Conservation (phyloP, 257 asterid species). For the Solanum chilense region DNA sequence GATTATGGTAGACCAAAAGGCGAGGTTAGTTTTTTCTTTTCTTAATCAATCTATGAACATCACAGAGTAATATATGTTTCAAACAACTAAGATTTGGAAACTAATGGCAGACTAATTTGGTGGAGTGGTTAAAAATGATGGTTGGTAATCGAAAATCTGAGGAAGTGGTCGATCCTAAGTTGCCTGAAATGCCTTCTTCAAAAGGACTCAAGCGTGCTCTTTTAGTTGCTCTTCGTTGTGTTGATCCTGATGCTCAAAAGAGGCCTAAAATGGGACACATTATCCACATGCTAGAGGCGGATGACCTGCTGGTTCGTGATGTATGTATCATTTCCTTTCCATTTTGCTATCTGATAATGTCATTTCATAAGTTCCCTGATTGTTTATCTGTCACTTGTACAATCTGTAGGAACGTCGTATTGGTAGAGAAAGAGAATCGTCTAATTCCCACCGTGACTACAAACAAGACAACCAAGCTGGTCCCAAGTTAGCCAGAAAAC, state of each 20-base stretch:
- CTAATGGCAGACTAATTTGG: conserved; percentile 60
- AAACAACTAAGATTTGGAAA: background rate
- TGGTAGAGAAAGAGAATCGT: conserved; percentile 23
- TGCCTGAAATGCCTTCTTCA: conserved; percentile 66
- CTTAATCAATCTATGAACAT: background rate
- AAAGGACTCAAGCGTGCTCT: conserved; percentile 75
- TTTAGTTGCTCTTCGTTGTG: conserved; percentile 89
- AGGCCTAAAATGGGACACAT: conserved; percentile 95
- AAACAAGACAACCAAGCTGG: conserved; percentile 22
- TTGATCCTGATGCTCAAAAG: conserved; percentile 91
- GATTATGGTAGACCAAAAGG: conserved; percentile 68
- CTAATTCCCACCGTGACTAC: conserved; percentile 28
- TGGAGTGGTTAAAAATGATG: conserved; percentile 89
- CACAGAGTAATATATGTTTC: background rate
- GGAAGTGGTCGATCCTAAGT: conserved; percentile 84
- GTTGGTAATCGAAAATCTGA: conserved; percentile 83
- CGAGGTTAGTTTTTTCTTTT: conserved; percentile 44
- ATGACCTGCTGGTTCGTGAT: conserved; percentile 62
- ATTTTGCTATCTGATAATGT: background rate
- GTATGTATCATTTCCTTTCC: conserved; percentile 19
- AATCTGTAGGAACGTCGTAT: conserved; percentile 44
- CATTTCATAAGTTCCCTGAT: background rate
- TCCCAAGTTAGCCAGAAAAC: conserved; percentile 24
- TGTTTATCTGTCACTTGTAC: background rate
- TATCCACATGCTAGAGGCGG: conserved; percentile 89